Evolutionary conservation across 1,284 basidiomycete genomes (phyloP).

Genomic region (Papiliotrema fonsecae): DNA sequence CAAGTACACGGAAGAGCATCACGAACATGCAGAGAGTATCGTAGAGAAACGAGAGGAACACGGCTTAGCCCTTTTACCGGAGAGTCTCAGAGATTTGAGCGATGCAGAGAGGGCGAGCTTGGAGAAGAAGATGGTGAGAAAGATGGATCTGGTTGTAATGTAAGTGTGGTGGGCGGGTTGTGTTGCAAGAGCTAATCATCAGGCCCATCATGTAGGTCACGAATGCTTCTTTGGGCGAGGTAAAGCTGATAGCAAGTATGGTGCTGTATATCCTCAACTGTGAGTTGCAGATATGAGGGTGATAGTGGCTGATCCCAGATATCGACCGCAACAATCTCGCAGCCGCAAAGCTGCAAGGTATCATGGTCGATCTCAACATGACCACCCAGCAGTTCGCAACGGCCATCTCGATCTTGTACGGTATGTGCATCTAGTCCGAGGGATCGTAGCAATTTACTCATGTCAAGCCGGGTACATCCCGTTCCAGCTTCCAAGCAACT

Average conservation of each 20-base stretch:
- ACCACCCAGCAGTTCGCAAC: constrained; percentile 35
- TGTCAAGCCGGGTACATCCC: constrained; percentile 24
- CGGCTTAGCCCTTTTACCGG: constrained; percentile 11
- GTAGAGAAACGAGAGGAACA: background rate
- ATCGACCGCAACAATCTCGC: constrained; percentile 38
- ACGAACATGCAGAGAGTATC: background rate
- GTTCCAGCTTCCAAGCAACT: constrained; percentile 33
- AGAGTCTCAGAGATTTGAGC: constrained; percentile 13
- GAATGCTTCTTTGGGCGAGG: no score
- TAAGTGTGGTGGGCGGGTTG: constrained; percentile 5
- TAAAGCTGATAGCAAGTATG: no score
- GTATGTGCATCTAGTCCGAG: constrained; percentile 24
- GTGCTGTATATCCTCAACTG: constrained; percentile 35
- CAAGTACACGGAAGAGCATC: no score
- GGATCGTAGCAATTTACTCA: background rate
- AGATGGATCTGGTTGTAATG: constrained; percentile 29
- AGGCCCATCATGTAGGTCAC: constrained; percentile 26
- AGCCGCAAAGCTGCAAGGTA: constrained; percentile 24
- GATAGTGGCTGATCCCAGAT: no score
- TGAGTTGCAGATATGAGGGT: no score
- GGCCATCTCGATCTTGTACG: constrained; percentile 44
- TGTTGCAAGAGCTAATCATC: background rate
- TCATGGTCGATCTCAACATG: constrained; percentile 32
- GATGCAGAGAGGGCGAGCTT: constrained; percentile 17
- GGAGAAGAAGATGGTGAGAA: constrained; percentile 26